Base-by-base conservation (phyloP, 2,329 filamentous ascomycete species). In the Plenodomus tracheiphilus region DNA sequence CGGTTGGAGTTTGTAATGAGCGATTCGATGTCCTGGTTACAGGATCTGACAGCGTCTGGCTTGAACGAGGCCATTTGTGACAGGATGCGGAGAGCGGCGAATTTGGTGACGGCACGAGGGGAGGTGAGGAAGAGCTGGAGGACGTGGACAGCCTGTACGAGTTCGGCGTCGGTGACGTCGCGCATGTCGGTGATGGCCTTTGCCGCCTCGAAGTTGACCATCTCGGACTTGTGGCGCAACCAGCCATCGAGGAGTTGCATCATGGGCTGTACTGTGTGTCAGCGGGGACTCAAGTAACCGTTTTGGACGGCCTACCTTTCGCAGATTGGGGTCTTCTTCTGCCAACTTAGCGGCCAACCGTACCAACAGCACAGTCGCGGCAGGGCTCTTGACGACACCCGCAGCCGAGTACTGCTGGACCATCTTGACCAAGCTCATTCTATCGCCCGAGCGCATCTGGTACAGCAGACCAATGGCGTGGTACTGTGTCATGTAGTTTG, bases 371-470 rank as follows among this genome's bases (percentile, higher is more conserved):
- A 99, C 85, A 49, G 92, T 87, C 28, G 92, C 94, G 51, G 93
- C 90, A 17, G 94, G 91, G 74, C 89, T 97, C 85, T 97, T 97
- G 54, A 97, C 87, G 10, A 91, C 91, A 49, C 94, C 94, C 15
- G 91, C 85, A 44, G 87, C 87, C 43, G 91, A 91, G 71, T 97
- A 97, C 74, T 99, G 94, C 78, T 99, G 94, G n/a, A 99, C 93
- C 94, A 99, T 97, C 83, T 99, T 99, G 53, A 97, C 93, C 64
- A 99, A 78, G 18, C 94, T 92, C 94, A 99, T 99, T 65, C 94
- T 86, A 74, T 99, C 94, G 73, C 97, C 92, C 66, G 88, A 88
- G 68, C 94, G 88, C 91, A 97, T 97, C 77, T 97, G 93, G 74
- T 97, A 99, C 38, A 99, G 77, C 46, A 99, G 83, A 56, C 94